Evolutionary conservation across 2,329 filamentous ascomycete genomes (phyloP).

Genomic region (Epichloe brachyelytri): DNA sequence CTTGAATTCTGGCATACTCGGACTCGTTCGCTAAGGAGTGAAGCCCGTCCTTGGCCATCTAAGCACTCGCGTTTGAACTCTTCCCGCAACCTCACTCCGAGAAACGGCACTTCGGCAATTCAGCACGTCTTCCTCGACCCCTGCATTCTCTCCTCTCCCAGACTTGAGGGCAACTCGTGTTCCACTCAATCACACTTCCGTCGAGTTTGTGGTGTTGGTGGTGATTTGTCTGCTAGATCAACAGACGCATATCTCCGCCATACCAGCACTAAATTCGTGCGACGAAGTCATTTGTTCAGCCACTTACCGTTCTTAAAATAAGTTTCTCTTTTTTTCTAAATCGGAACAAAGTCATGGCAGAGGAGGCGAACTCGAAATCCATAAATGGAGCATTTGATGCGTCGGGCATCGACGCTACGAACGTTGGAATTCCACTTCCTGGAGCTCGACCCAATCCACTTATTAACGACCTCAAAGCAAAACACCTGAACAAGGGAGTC

Average conservation of each 20-base stretch:
- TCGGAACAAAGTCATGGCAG: conserved; percentile 3
- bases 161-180: not conserved
- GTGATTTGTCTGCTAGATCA: not conserved
- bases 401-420: not conserved
- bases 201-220: not conserved
- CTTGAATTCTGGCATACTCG: not conserved
- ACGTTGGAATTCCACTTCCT: not conserved
- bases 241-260: not conserved
- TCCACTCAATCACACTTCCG: not conserved
- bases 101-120: not conserved
- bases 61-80: not conserved
- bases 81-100: not conserved
- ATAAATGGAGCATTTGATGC: not conserved
- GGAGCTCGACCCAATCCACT: conserved; percentile 22
- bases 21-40: not conserved
- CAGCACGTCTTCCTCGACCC: too few species aligned
- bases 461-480: conserved; percentile 22
- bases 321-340: too few species aligned
- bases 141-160: too few species aligned
- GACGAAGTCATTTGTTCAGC: not conserved
- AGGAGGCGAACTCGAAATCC: not conserved
- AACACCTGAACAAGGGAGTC: conserved; percentile 31
- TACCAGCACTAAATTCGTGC: not conserved
- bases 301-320: not conserved
- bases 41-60: not conserved